phyloP scores from a whole-genome alignment of 2,329 filamentous ascomycete species.

The Xylaria sp. region DNA sequence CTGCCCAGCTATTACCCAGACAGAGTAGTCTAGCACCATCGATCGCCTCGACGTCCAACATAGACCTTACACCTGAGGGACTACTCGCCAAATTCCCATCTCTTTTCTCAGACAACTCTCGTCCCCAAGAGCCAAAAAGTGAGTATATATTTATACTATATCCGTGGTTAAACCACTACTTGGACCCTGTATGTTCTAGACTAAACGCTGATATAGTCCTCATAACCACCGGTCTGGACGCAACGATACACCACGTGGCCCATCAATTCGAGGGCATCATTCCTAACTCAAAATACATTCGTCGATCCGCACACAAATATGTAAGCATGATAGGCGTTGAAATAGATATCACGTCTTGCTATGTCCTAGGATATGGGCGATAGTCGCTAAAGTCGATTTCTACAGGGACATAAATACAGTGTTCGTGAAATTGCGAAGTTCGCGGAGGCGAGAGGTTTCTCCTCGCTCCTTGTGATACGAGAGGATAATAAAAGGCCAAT shows the following conservation, averaged over 20 bases:
- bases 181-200: no score
- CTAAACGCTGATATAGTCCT: slow-evolving; percentile 61
- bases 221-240: slow-evolving; percentile 90
- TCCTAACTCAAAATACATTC: slow-evolving; percentile 88
- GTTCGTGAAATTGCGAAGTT: slow-evolving; percentile 90
- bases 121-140: slow-evolving; percentile 74
- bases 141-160: background rate
- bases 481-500: slow-evolving; percentile 89
- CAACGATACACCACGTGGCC: slow-evolving; percentile 85
- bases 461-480: slow-evolving; percentile 83
- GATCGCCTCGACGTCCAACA: slow-evolving; percentile 67
- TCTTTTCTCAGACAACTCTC: slow-evolving; percentile 66
- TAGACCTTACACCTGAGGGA: slow-evolving; percentile 70
- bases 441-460: slow-evolving; percentile 83
- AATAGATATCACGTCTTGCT: no score
- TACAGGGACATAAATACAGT: slow-evolving; percentile 80
- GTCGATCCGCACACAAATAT: slow-evolving; percentile 83
- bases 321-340: slow-evolving; percentile 42
- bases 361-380: background rate
- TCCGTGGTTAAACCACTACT: background rate
- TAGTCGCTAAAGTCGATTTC: slow-evolving; percentile 14
- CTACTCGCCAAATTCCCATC: slow-evolving; percentile 70
- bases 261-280: slow-evolving; percentile 82
- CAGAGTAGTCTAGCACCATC: slow-evolving; percentile 65
- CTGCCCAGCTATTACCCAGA: slow-evolving; percentile 58